Base-by-base conservation (phyloP, 345 rosid species). In the Lepidium didymum region DNA sequence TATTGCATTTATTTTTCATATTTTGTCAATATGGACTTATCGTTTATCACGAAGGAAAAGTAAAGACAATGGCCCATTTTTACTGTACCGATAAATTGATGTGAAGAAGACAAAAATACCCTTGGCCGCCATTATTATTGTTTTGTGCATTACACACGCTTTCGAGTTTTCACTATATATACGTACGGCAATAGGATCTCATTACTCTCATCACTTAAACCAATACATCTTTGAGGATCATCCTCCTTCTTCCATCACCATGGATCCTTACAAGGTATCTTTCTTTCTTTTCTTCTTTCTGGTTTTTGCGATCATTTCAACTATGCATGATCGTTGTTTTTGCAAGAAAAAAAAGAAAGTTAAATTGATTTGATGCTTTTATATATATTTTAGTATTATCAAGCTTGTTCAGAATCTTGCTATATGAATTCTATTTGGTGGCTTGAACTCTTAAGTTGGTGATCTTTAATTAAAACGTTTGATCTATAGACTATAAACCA, bases 201-300 rank as follows among this genome's bases (percentile, higher is more conserved):
- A 66, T 12, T 62, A 67, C 77, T 59, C 49, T 66, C 77, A 67
- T 66, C 77, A 67, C 73, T 42, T 53, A 25, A 52, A 59, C 45
- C 71, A 49, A n/a, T n/a, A 4, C 35, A 33, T 7, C 1, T 3
- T 61, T 38, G 59, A 41, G 68, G 46, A 64, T 57, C 70, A 38
- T 47, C 43, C 10, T 29, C 46, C 47, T 35, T 73, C 36, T 23
- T 49, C 59, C 62, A 60, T 59, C 67, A 42, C 63, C 73, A 74
- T 74, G 78, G 78, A 74, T 74, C 78, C 78, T 53, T 74, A 74
- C 63, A 74, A 74, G 78, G 78, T 74, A 25, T 67, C 29, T 42
- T 43, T 25, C 31, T 36, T 44, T 72, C 27, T 9, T 41, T 27
- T 37, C 11, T 14, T 7, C 13, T 42, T 8, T 34, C 12, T 7